phyloP scores from a whole-genome alignment of 306 rosid species.

The Phaseolus lunatus region DNA sequence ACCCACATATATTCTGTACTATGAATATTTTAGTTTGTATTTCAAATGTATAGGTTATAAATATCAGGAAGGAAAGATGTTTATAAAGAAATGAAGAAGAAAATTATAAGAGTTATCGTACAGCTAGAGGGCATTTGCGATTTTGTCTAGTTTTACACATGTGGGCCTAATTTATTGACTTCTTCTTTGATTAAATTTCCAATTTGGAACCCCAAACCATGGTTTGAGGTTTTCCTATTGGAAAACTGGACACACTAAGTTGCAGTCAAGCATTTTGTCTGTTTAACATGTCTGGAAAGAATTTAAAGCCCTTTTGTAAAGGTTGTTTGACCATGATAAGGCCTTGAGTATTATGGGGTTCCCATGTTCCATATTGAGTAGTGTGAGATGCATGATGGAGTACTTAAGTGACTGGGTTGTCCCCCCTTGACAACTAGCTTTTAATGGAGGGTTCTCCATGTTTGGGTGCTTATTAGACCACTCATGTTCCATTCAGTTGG shows the following conservation, averaged over 20 bases:
- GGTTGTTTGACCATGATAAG: background rate
- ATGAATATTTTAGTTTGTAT: no score
- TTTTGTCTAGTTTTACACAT: background rate
- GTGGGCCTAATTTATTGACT: background rate
- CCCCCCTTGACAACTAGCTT: background rate
- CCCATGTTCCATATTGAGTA: background rate
- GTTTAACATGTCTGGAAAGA: background rate
- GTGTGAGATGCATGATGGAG: background rate
- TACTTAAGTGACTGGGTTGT: background rate
- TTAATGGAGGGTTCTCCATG: background rate
- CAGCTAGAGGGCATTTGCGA: background rate
- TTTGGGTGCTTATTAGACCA: background rate
- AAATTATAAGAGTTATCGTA: background rate
- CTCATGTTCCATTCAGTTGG: constrained; percentile 21
- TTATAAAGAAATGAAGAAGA: no score
- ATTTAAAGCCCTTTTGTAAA: background rate
- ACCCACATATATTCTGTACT: no score
- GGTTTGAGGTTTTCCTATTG: background rate
- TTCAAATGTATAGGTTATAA: no score
- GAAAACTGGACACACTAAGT: background rate
- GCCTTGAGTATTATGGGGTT: background rate
- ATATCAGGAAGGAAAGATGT: no score
- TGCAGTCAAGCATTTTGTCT: background rate
- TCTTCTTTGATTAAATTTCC: background rate
- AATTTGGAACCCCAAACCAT: background rate